Base-by-base conservation (phyloP, 805 yeast species). In the Starmerella etchellsii region DNA sequence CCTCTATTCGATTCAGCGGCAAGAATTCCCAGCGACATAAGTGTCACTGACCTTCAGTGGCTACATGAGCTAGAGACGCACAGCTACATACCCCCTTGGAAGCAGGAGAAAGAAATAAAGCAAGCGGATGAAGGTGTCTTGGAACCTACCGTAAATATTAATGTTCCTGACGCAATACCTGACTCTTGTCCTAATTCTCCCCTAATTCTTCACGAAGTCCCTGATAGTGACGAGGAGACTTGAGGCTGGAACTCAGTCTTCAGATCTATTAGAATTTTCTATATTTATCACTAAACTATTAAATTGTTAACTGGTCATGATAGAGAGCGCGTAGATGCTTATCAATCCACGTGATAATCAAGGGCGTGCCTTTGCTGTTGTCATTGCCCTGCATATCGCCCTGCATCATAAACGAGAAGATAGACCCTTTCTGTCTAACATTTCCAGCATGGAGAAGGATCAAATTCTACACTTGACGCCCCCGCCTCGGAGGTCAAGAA, bases 131-230 rank as follows among this genome's bases (percentile, higher is more conserved):
- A 18, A 8, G 2, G 13, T 2, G 16, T 37, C 16, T 22, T 47
- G 14, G 37, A 31, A 31, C 50, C 51, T 1, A 40, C 47, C 1
- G 34, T 48, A 1, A 5, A 14, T 11, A 26, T 38, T 6, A 27
- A 34, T n/a, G n/a, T 18, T 8, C 41, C 42, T 1, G 36, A n/a
- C 19, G n/a, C 21, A 1, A 34, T 48, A 1, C 53, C 48, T 13
- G 51, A 43, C 32, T 49, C 53, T 11, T 49, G 53, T 24, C 53
- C 53, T 4, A 34, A 32, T 2, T 47, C 50, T 14, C 53, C 53
- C 10, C n/a, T 49, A 10, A 21, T 31, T 15, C 6, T 34, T 13
- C 23, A 19, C 14, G 53, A 47, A 19, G 45, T 49, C 3, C 52
- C 53, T 9, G 49, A 48, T 18, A 48, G 51, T 31, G 53, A 48